Evolutionary conservation across 495 filamentous ascomycete species (phyloP), one percentile per base, ranked within the genome.

Genomic region (Neurospora africana): DNA sequence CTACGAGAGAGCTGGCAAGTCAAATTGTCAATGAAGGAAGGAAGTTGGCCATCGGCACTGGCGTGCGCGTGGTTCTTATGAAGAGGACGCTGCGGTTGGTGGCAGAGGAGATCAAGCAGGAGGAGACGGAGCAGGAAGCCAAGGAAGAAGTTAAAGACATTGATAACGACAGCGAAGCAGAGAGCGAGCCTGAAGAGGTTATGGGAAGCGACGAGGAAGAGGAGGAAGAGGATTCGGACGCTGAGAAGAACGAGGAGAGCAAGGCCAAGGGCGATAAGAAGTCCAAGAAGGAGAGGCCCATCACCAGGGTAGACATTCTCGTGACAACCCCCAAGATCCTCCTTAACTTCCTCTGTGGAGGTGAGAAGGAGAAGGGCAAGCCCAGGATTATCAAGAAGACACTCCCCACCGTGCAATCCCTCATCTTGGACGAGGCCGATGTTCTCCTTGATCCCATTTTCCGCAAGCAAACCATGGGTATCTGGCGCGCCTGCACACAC

Each of bases 391-490:
- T 81, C 11, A 75, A 83, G 68, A 82, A 82, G 33, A 79, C 80
- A 6, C 79, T 97, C 11, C 88, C 91, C 3, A 82, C 87, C 2
- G 88, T 97, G 21, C 84, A 86, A 21, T 87, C 88, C 69, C 82
- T 99, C 43, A 87, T 98, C 27, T 83, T 99, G 8, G 95, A 99
- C 75, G 95, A 99, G 83, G 95, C 94, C 10, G 95, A 99, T 81
- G 92, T 98, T 27, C 89, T 99, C 15, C 87, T 99, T 17, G 95
- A 99, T 73, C 89, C 91, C 15, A 84, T 97, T 15, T 98, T 99
- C 83, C 87, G 92, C 38, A 90, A 94, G 35, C 96, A 99, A 77
- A 98, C 94, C 0, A 83, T 97, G 30, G 87, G 86, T 39, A 92
- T 98, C 75, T 98, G 95, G 95, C 84, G 87, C 27, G 85, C 91